These are phyloP conservation scores for Phytophthora melonis DNA, from an alignment of 352 stramenopile species.

Conservation along the genomic window DNA sequence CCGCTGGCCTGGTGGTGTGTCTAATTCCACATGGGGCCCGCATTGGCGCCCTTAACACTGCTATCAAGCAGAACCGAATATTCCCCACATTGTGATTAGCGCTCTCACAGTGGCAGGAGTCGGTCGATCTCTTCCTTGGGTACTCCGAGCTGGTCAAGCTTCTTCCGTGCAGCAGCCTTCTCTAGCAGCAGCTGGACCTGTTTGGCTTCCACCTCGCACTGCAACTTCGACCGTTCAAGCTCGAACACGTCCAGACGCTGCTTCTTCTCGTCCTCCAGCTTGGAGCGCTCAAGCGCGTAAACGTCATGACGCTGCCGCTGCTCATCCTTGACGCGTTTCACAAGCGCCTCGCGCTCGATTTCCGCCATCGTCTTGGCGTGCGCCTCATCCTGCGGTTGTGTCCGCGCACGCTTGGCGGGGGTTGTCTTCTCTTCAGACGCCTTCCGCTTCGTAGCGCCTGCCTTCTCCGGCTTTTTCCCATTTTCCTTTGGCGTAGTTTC, in stretches of 20 bases:
- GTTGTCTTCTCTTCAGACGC: slow-evolving; percentile 9
- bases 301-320: slow-evolving; percentile 37
- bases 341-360: slow-evolving; percentile 35
- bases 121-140: slow-evolving; percentile 48
- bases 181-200: slow-evolving; percentile 56
- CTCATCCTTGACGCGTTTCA: slow-evolving; percentile 43
- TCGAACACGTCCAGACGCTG: too few species aligned
- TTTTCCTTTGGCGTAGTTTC: slow-evolving; percentile 3
- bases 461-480: background rate
- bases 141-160: slow-evolving; percentile 58
- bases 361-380: slow-evolving; percentile 11
- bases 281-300: slow-evolving; percentile 36
- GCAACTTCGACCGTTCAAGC: too few species aligned
- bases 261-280: slow-evolving; percentile 7
- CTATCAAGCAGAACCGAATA: too few species aligned
- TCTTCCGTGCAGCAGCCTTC: slow-evolving; percentile 56
- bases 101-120: slow-evolving; percentile 46
- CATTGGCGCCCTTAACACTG: too few species aligned
- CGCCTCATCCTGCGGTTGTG: slow-evolving; percentile 12
- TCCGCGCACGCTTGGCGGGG: slow-evolving; percentile 1
- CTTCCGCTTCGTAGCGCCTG: slow-evolving; percentile 26
- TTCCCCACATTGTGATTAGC: too few species aligned
- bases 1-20: too few species aligned
- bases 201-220: slow-evolving; percentile 44
- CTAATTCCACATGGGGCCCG: too few species aligned